Percentiles rank a stretch among this genome's conserved stretches.
phyloP scores from a whole-genome alignment of 805 yeast species.

The Cyberlindnera xylosilytica region DNA sequence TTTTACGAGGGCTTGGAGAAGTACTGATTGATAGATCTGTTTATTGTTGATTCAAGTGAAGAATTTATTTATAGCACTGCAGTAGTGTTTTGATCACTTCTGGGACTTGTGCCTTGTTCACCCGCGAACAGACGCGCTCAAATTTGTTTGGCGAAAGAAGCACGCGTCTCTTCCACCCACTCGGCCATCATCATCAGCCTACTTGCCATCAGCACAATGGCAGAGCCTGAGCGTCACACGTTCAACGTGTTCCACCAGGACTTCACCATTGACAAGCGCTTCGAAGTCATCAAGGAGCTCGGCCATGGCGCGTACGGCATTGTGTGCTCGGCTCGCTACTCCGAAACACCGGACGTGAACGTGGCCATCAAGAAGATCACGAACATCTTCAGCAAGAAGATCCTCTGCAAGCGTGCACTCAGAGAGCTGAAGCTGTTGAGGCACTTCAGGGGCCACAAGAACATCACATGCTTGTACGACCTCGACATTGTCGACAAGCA shows the following conservation, averaged over 20 bases:
- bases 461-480: slow-evolving; percentile 92
- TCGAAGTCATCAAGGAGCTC: slow-evolving; percentile 84
- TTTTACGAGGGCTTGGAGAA: slow-evolving; percentile 52
- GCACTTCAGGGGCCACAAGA: slow-evolving; percentile 94
- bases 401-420: slow-evolving; percentile 86
- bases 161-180: background rate
- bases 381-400: slow-evolving; percentile 86
- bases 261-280: slow-evolving; percentile 84
- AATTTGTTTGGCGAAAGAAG: background rate
- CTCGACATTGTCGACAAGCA: slow-evolving; percentile 72
- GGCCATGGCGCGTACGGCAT: slow-evolving; percentile 99
- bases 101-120: too few species aligned
- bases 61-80: too few species aligned
- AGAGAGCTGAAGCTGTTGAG: slow-evolving; percentile 86
- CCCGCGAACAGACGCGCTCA: background rate
- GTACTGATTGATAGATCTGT: too few species aligned
- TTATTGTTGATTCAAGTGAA: background rate
- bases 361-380: slow-evolving; percentile 97
- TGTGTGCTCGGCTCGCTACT: slow-evolving; percentile 89
- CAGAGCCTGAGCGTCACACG: slow-evolving; percentile 39
- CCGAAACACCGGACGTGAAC: slow-evolving; percentile 66
- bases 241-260: slow-evolving; percentile 83
- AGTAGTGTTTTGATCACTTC: too few species aligned
- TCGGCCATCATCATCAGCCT: background rate
- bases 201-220: background rate